A percentile compares a stretch with the other conserved stretches of the same genome.
Evolutionary conservation across 352 stramenopile species (phyloP).

Genomic region (Globisporangium solare): DNA sequence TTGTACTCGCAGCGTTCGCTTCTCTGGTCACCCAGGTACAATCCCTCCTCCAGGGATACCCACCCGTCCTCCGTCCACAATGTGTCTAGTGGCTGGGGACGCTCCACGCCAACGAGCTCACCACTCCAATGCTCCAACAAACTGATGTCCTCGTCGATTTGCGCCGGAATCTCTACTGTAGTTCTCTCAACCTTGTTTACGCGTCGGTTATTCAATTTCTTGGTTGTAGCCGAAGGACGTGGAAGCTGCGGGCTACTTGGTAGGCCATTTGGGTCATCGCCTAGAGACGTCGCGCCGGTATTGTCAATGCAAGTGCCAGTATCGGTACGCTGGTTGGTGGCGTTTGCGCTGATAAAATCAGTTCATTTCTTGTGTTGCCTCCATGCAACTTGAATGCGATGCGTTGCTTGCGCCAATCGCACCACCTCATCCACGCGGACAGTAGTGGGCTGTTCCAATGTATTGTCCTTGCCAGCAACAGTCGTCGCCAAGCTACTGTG

Average conservation of each 20-base stretch:
- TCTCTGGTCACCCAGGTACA: constrained; percentile 16
- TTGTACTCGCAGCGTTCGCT: neutral
- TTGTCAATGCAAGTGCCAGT: neutral
- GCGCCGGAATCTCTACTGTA: neutral
- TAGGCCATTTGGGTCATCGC: neutral
- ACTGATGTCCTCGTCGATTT: neutral
- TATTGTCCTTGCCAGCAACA: neutral
- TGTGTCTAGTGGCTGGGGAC: neutral
- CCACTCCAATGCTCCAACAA: neutral
- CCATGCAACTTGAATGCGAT: neutral
- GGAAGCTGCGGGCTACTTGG: neutral
- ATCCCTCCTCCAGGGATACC: constrained; percentile 45
- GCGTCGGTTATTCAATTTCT: neutral
- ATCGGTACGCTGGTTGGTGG: neutral
- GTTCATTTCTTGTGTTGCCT: neutral
- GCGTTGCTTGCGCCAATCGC: neutral
- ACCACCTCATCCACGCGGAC: neutral
- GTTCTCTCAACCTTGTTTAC: too few relatives aligned
- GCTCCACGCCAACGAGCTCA: neutral
- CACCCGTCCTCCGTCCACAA: constrained; percentile 47
- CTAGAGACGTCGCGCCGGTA: neutral
- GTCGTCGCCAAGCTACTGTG: neutral
- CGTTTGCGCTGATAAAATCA: neutral
- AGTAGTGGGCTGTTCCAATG: neutral
- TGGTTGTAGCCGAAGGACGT: neutral